phyloP scores from a whole-genome alignment of 345 rosid genomes.

The Syzygium oleosum region DNA sequence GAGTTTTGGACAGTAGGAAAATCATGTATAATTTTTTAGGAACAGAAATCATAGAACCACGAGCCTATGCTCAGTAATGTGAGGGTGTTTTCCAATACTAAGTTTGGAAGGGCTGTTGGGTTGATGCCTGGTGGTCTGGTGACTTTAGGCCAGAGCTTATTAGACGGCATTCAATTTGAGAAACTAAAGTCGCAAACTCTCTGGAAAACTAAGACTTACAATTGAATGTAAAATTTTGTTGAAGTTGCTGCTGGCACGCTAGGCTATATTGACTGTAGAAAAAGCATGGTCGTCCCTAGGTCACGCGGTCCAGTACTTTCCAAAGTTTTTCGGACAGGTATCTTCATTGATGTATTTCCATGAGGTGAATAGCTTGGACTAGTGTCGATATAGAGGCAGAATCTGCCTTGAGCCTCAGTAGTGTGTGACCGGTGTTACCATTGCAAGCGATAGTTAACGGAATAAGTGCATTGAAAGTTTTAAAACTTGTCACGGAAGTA shows the following conservation, averaged over 20 bases:
- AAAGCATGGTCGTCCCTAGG: not conserved
- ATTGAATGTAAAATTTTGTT: not conserved
- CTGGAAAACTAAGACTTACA: not conserved
- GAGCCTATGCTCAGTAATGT: not conserved
- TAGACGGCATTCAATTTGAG: not conserved
- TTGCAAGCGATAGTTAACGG: not conserved
- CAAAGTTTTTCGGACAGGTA: not conserved
- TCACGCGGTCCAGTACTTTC: not conserved
- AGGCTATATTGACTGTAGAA: not conserved
- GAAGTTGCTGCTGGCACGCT: not conserved
- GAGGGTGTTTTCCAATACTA: not conserved
- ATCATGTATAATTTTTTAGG: not conserved
- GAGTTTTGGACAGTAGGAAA: not conserved
- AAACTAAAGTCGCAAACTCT: not conserved
- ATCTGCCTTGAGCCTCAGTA: not conserved
- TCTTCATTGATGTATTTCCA: not conserved
- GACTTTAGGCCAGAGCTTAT: not conserved
- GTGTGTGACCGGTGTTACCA: not conserved
- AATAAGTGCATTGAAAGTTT: too few species aligned
- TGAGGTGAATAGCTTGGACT: not conserved
- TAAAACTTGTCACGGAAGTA: too few species aligned
- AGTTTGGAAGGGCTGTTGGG: not conserved
- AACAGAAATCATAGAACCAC: not conserved
- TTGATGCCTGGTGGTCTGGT: not conserved
- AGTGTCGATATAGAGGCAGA: not conserved